A percentile compares a stretch with the other conserved stretches of the same genome.
phyloP scores from a whole-genome alignment of 148 eudicot species.

The Oxyria digyna region DNA sequence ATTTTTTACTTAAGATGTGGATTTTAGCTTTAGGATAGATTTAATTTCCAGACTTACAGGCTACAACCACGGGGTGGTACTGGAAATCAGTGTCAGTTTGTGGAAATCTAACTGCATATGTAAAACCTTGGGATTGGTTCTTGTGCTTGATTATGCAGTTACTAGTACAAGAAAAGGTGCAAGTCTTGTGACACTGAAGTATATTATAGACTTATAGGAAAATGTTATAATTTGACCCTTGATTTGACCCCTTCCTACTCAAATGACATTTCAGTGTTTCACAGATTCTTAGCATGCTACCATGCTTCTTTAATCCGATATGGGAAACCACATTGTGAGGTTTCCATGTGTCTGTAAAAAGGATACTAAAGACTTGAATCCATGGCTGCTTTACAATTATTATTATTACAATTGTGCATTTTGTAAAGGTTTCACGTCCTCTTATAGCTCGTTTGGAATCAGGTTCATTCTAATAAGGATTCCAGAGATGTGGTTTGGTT shows the following conservation, averaged over 20 bases:
- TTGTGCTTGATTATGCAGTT: not conserved
- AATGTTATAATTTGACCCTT: not conserved
- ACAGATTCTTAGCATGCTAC: not conserved
- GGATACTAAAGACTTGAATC: not conserved
- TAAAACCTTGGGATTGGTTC: not conserved
- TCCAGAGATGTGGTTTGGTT: not conserved
- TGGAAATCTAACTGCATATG: not conserved
- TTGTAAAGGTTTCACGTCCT: not conserved
- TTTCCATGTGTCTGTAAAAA: not conserved
- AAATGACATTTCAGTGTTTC: not conserved
- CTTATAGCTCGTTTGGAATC: not conserved
- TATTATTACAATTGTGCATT: not conserved
- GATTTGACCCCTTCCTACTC: not conserved
- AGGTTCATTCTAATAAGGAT: not conserved
- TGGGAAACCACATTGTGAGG: not conserved
- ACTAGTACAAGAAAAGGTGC: not conserved
- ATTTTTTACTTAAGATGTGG: not conserved
- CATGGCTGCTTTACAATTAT: not conserved
- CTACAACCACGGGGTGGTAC: not conserved
- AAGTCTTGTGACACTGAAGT: not conserved
- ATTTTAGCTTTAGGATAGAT: not conserved
- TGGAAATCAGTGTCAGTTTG: not conserved
- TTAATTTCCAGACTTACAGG: not conserved
- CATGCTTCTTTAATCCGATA: not conserved
- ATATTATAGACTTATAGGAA: not conserved